Base-by-base conservation (phyloP, 108 stramenopile species). In the Cylindrotheca closterium region DNA sequence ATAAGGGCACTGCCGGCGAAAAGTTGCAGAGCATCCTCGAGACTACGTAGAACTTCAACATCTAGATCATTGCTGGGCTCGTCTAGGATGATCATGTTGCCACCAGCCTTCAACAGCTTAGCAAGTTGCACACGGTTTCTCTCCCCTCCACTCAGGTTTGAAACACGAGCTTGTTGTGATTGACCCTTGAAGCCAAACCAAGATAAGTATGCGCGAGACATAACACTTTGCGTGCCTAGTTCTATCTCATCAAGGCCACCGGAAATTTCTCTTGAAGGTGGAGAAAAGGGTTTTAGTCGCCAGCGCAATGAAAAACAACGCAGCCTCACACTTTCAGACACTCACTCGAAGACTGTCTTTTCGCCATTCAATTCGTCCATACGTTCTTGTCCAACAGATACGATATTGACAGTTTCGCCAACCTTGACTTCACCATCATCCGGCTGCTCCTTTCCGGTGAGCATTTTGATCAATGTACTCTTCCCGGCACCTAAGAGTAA, bases 11-110 rank as follows among this genome's bases (percentile, higher is more conserved):
- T 89, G 47, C 98, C 98, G 7, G 87, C 92, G 86, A 94, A 99
- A 48, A 83, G 81, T 30, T 94, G 64, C 54, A 98, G 71, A 12
- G 87, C 96, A 29, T 98, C 96, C 71, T 98, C 98, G 27, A 98
- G 77, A 28, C 73, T 68, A 22, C 96, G 75, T 21, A 98, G 60
- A 8, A 75, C 74, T 58, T 75, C 74, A 24, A 75, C 65, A 61
- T 98, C 98, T 22, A 96, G 64, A 63, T 96, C 96, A 57, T 98
- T 98, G 2, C 92, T 94, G 0, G 96, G 98, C 72, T 98, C 98
- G 67, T 97, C 96, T 1, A 67, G 19, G 19, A 69, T 51, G 30
- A 47, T 60, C 34, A 65, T 15, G 67, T 96, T 96, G 23, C 87
- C 95, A 27, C 94, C 93, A 46, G 84, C 69, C 60, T 89, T 88